Evolutionary conservation across 2,329 filamentous ascomycete genomes (phyloP).

Genomic region (Cladosporium sp.): DNA sequence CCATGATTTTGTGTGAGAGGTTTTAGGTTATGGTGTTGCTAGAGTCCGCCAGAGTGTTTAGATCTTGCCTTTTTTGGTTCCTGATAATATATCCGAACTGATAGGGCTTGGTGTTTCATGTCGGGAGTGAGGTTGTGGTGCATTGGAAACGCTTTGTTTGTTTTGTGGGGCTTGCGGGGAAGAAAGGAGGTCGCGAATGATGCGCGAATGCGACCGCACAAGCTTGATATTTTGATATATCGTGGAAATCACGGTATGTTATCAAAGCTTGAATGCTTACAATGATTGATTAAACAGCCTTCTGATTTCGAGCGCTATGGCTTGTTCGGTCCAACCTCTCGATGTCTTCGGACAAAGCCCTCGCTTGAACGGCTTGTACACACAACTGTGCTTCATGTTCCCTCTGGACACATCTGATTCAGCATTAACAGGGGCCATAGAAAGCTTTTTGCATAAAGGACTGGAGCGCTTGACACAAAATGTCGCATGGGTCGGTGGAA

Average conservation of each 20-base stretch:
- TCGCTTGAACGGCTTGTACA: slow-evolving; percentile 15
- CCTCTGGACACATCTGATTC: background rate
- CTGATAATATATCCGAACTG: background rate
- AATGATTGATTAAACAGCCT: background rate
- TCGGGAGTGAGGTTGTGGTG: slow-evolving; percentile 7
- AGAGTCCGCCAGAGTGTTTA: background rate
- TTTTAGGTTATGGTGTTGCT: background rate
- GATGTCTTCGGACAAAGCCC: slow-evolving; percentile 19
- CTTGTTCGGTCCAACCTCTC: background rate
- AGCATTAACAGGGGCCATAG: background rate
- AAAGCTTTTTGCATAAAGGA: background rate
- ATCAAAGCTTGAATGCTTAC: background rate
- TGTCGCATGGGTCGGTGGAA: background rate
- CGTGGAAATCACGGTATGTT: background rate
- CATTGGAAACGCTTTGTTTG: slow-evolving; percentile 9
- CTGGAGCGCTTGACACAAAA: background rate
- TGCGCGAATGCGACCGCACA: too few relatives aligned
- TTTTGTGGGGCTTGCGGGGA: slow-evolving; percentile 10
- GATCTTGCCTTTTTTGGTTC: background rate
- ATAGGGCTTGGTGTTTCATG: background rate
- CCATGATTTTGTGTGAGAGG: slow-evolving; percentile 1
- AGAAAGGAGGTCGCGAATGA: background rate
- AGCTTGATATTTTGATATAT: too few relatives aligned
- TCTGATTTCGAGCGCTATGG: background rate
- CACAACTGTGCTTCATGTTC: slow-evolving; percentile 19